These are phyloP conservation scores for Asclepias syriaca DNA, from an alignment of 257 asterid species.

Conservation along the genomic window DNA sequence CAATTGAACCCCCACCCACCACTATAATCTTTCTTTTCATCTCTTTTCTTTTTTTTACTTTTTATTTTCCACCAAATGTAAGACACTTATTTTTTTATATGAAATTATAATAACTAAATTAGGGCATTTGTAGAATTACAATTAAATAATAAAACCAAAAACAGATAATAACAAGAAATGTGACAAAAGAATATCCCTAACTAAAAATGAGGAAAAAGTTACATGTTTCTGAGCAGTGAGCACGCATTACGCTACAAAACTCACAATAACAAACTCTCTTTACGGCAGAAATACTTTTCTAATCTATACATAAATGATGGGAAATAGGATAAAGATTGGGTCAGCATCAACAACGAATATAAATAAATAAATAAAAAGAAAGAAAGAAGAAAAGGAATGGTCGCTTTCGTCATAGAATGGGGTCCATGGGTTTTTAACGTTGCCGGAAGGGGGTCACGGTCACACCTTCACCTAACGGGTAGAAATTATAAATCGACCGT, in stretches of 20 bases:
- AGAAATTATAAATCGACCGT: slow-evolving; percentile 27
- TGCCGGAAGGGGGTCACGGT: not conserved
- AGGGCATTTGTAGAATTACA: too few species aligned
- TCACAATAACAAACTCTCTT: not conserved
- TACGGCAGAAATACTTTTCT: not conserved
- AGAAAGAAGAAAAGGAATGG: not conserved
- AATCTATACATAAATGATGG: not conserved
- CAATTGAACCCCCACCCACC: too few species aligned
- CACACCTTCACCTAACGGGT: slow-evolving; percentile 20
- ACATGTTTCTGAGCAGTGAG: not conserved
- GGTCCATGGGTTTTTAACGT: not conserved
- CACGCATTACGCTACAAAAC: not conserved
- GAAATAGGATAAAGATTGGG: slow-evolving; percentile 7
- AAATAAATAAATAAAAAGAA: too few species aligned
- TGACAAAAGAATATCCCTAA: too few species aligned
- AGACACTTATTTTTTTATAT: too few species aligned
- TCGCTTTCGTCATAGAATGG: not conserved
- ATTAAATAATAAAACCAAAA: too few species aligned
- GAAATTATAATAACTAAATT: too few species aligned
- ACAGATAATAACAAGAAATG: too few species aligned
- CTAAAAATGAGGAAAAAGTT: too few species aligned
- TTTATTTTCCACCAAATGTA: too few species aligned
- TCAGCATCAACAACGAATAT: slow-evolving; percentile 8
- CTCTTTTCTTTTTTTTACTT: too few species aligned
- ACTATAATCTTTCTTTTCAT: too few species aligned